Evolutionary conservation across 352 stramenopile species (phyloP).

Genomic region (Stramenopiles sp.): DNA sequence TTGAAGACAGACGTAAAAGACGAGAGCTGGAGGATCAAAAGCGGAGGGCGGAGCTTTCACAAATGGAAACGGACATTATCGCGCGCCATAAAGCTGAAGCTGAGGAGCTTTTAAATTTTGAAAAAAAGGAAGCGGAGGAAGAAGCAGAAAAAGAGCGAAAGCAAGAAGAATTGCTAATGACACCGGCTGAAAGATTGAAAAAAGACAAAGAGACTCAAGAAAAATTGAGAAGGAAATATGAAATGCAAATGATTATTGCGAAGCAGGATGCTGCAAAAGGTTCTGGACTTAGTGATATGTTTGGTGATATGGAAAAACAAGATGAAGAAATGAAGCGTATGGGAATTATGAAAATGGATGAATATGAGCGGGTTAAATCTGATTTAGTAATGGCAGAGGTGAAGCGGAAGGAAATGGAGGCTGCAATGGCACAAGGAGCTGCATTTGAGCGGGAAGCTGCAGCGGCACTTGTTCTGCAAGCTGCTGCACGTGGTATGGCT

Average conservation of each 20-base stretch:
- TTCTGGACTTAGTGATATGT: conserved; percentile 33
- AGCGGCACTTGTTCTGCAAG: too few species aligned
- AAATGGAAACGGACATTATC: conserved; percentile 17
- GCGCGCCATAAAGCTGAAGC: conserved; percentile 2
- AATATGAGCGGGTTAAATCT: conserved; percentile 28
- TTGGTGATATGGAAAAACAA: conserved; percentile 46
- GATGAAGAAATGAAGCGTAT: conserved; percentile 29
- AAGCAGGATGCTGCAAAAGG: too few species aligned
- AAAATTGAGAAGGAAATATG: too few species aligned
- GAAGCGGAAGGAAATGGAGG: conserved; percentile 24
- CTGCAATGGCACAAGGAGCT: too few species aligned
- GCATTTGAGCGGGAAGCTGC: too few species aligned
- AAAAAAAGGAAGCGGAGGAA: conserved; percentile 14
- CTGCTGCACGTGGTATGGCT: too few species aligned
- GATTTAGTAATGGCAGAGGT: conserved; percentile 31
- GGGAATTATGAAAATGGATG: conserved; percentile 27
- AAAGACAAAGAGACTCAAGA: too few species aligned
- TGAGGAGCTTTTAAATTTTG: conserved; percentile 3
- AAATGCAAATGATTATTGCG: too few species aligned
- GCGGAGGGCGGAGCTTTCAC: conserved; percentile 24
- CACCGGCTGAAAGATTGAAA: too few species aligned
- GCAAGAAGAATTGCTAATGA: too few species aligned
- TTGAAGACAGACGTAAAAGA: conserved; percentile 27
- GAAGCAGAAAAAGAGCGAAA: too few species aligned
- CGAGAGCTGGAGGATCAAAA: conserved; percentile 22